Evolutionary conservation across 1,139 yeast genomes (phyloP).

Genomic region (Candida sp.): DNA sequence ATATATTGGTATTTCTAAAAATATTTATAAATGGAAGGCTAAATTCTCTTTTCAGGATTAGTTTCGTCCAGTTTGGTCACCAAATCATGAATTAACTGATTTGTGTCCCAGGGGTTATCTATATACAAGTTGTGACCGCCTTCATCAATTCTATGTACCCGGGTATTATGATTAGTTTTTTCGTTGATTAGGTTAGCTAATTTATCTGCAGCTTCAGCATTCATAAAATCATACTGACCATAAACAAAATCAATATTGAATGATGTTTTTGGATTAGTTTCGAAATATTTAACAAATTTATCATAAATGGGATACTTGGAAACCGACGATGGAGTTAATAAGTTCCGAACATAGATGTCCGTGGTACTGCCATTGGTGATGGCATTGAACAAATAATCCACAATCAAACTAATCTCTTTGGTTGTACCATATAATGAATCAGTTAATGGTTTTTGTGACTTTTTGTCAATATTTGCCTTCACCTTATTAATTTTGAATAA

Average conservation of each 20-base stretch:
- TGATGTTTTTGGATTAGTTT: constrained; percentile 13
- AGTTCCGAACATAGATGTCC: constrained; percentile 60
- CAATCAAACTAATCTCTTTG: constrained; percentile 41
- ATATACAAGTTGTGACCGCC: constrained; percentile 48
- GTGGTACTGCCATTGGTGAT: constrained; percentile 61
- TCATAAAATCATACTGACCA: constrained; percentile 90
- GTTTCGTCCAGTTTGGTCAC: too few relatives aligned
- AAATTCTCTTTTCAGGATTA: too few relatives aligned
- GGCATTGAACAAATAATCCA: constrained; percentile 58
- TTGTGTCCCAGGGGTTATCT: constrained; percentile 54
- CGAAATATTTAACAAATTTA: constrained; percentile 38
- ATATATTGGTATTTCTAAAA: too few relatives aligned
- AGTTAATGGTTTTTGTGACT: neutral
- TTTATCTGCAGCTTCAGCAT: constrained; percentile 63
- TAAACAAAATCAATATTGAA: constrained; percentile 59
- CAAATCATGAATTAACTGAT: constrained; percentile 25
- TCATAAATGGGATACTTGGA: constrained; percentile 76
- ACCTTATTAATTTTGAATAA: constrained; percentile 44
- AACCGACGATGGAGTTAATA: constrained; percentile 73
- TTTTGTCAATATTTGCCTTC: constrained; percentile 19
- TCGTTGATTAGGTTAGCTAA: constrained; percentile 37
- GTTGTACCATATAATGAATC: constrained; percentile 34
- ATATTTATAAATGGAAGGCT: too few relatives aligned
- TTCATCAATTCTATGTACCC: constrained; percentile 19
- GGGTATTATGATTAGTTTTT: constrained; percentile 10